Conservation (phyloP, 2,329 filamentous ascomycete genomes). For the Blastomyces emzantsi region DNA sequence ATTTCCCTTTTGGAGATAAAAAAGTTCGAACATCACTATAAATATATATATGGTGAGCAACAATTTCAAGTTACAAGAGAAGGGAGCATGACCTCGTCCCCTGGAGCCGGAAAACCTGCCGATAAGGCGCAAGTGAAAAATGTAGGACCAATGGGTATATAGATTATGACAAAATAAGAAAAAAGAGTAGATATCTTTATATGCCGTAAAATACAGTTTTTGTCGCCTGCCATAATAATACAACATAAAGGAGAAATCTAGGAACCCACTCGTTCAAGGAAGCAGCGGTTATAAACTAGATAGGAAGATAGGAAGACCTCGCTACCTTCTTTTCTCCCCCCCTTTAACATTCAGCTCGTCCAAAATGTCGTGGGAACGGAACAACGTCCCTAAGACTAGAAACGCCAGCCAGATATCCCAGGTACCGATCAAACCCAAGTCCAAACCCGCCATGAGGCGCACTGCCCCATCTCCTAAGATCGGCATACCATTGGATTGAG, state of each 20-base stretch:
- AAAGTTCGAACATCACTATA: background rate
- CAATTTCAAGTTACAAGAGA: too few relatives aligned
- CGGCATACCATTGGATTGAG: constrained; percentile 75
- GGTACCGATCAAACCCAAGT: constrained; percentile 75
- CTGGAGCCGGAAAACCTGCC: background rate
- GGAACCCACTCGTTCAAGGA: background rate
- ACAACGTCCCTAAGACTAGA: constrained; percentile 77
- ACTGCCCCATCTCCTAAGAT: constrained; percentile 82
- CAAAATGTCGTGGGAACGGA: constrained; percentile 65
- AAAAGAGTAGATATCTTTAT: background rate
- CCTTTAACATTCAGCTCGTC: constrained; percentile 43
- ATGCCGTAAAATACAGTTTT: background rate
- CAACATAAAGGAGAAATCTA: background rate
- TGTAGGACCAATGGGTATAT: background rate
- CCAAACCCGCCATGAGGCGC: constrained; percentile 89
- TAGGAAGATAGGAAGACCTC: too few relatives aligned
- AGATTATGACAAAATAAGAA: background rate
- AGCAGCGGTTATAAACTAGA: background rate
- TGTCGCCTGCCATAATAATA: background rate
- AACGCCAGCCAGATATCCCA: constrained; percentile 75
- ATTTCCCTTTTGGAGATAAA: background rate
- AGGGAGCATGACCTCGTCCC: too few relatives aligned
- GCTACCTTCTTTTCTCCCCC: too few relatives aligned
- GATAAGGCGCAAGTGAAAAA: background rate
- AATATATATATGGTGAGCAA: background rate